Evolutionary conservation across 2,329 filamentous ascomycete species (phyloP).

Genomic region (Xylariaceae sp.): DNA sequence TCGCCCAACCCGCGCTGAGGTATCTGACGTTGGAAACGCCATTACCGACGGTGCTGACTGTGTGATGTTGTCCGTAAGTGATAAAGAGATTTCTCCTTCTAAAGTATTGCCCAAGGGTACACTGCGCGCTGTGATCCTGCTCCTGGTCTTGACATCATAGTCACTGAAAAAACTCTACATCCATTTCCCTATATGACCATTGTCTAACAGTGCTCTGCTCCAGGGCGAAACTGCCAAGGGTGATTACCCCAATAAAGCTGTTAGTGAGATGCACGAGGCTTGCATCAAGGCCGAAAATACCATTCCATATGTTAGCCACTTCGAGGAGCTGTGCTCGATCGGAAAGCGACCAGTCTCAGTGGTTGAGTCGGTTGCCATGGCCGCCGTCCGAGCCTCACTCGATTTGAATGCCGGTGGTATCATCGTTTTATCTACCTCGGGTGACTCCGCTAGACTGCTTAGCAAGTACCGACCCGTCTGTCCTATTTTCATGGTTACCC

Average conservation of each 20-base stretch:
- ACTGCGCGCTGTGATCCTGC: no score
- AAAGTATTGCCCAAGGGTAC: no score
- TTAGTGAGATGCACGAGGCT: conserved; percentile 97
- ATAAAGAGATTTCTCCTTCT: neutral
- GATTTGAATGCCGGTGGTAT: conserved; percentile 97
- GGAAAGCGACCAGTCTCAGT: conserved; percentile 84
- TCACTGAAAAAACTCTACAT: neutral
- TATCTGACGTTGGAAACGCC: conserved; percentile 97
- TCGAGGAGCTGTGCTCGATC: conserved; percentile 90
- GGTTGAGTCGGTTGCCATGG: conserved; percentile 95
- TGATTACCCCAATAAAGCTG: conserved; percentile 88
- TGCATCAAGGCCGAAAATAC: conserved; percentile 96
- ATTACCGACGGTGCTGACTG: conserved; percentile 98
- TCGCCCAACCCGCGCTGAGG: conserved; percentile 95
- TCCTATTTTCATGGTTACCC: conserved; percentile 99
- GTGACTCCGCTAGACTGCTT: conserved; percentile 90
- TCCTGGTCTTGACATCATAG: no score
- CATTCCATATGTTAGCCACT: conserved; percentile 95
- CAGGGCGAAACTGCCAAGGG: conserved; percentile 96
- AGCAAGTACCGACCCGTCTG: conserved; percentile 99
- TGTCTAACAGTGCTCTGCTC: conserved; percentile 3
- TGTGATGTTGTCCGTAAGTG: conserved; percentile 84
- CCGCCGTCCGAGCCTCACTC: conserved; percentile 91
- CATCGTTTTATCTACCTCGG: conserved; percentile 93
- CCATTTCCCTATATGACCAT: neutral